phyloP scores from a whole-genome alignment of 441 rosid species.

The Raphanus hybrid region DNA sequence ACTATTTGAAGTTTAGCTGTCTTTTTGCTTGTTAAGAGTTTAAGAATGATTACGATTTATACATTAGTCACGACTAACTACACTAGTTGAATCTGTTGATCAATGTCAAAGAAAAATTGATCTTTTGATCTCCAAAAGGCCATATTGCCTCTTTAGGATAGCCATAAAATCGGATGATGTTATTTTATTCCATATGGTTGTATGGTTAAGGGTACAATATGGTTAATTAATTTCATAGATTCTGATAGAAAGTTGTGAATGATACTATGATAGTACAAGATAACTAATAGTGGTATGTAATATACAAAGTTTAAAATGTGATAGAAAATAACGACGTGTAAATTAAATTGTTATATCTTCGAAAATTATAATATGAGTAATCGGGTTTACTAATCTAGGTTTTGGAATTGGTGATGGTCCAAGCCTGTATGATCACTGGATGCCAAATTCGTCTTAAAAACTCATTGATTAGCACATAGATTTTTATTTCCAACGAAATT shows the following conservation, averaged over 20 bases:
- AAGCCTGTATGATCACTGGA: constrained; percentile 16
- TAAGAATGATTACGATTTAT: background rate
- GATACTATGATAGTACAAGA: too few species aligned
- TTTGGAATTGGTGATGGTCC: constrained; percentile 2
- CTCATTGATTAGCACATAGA: background rate
- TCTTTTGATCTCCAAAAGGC: constrained; percentile 4
- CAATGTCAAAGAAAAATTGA: too few species aligned
- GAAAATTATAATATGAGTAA: background rate
- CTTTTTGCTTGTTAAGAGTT: background rate
- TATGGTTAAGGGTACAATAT: background rate
- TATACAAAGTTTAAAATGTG: background rate
- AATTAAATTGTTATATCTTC: background rate
- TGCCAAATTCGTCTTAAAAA: background rate
- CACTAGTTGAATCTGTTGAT: too few species aligned
- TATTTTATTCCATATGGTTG: background rate
- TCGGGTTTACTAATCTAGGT: background rate
- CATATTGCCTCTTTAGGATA: constrained; percentile 14
- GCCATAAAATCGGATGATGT: constrained; percentile 1
- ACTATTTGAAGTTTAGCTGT: background rate
- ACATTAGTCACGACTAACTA: background rate
- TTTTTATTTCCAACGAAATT: constrained; percentile 1
- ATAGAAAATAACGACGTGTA: background rate
- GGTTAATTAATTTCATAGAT: background rate
- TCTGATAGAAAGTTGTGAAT: too few species aligned
- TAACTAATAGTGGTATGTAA: background rate